phyloP scores from a whole-genome alignment of 768 basidiomycete species.

The Pisolithus marmoratus region DNA sequence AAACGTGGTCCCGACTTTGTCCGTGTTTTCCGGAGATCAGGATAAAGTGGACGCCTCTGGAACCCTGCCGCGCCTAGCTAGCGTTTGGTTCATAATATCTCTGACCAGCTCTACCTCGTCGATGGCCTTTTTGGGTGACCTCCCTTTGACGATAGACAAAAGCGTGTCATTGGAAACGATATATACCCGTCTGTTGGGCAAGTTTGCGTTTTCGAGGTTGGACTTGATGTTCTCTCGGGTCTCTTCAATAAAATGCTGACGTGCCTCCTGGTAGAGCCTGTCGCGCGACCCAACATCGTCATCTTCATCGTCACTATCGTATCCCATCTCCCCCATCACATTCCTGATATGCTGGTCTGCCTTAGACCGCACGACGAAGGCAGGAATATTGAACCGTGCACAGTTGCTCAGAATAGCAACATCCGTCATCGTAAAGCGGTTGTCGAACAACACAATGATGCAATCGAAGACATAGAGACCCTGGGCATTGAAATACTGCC shows the following conservation, averaged over 20 bases:
- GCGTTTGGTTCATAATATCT: slow-evolving; percentile 6
- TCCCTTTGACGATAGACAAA: slow-evolving; percentile 12
- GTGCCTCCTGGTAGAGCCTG: slow-evolving; percentile 10
- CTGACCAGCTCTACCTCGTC: slow-evolving; percentile 20
- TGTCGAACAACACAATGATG: slow-evolving; percentile 28
- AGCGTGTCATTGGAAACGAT: slow-evolving; percentile 20
- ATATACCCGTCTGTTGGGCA: slow-evolving; percentile 23
- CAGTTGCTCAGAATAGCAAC: slow-evolving; percentile 29
- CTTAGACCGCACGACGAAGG: slow-evolving; percentile 33
- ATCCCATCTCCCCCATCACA: slow-evolving; percentile 10
- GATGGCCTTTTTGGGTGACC: slow-evolving; percentile 13
- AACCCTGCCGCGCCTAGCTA: background rate
- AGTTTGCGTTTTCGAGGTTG: slow-evolving; percentile 17
- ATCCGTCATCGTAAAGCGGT: slow-evolving; percentile 31
- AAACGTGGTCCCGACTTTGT: no score
- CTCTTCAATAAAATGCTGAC: slow-evolving; percentile 18
- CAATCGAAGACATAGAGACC: slow-evolving; percentile 33
- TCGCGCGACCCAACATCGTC: slow-evolving; percentile 1
- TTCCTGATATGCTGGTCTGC: slow-evolving; percentile 27
- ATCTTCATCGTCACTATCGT: slow-evolving; percentile 10
- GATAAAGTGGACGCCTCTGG: background rate
- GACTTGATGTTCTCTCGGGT: slow-evolving; percentile 10
- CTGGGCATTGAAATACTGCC: slow-evolving; percentile 34
- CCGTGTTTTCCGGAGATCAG: background rate
- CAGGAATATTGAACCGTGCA: slow-evolving; percentile 26